phyloP scores from a whole-genome alignment of 2,329 filamentous ascomycete genomes.

The Curvularia sp. region DNA sequence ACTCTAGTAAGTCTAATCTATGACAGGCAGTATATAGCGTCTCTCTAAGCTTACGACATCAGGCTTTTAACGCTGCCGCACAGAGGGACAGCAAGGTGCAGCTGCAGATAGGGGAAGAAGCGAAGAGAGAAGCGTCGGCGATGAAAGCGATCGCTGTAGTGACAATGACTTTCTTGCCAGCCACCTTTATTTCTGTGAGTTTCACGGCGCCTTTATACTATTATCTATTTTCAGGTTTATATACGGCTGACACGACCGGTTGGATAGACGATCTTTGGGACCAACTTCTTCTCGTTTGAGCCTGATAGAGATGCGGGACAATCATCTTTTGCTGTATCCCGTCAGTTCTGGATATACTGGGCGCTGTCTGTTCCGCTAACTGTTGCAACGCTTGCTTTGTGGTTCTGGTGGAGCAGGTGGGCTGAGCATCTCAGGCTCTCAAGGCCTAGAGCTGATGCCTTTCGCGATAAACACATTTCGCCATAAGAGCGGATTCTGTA shows the following conservation, averaged over 20 bases:
- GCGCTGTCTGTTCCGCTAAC: slow-evolving; percentile 23
- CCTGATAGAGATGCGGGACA: not conserved
- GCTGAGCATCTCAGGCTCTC: not conserved
- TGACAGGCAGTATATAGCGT: not conserved
- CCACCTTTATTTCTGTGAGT: slow-evolving; percentile 32
- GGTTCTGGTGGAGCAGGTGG: slow-evolving; percentile 23
- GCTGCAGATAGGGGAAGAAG: slow-evolving; percentile 28
- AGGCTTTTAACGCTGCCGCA: slow-evolving; percentile 27
- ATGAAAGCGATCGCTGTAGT: slow-evolving; percentile 36
- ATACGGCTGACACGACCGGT: not conserved
- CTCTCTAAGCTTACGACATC: slow-evolving; percentile 10
- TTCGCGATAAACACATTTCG: not conserved
- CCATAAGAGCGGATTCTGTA: not conserved
- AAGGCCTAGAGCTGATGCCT: not conserved
- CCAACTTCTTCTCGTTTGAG: slow-evolving; percentile 23
- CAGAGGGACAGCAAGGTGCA: slow-evolving; percentile 29
- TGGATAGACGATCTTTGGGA: slow-evolving; percentile 23
- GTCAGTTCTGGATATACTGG: slow-evolving; percentile 30
- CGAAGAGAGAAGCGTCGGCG: slow-evolving; percentile 27
- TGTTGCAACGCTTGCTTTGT: slow-evolving; percentile 23
- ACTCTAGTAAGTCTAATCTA: slow-evolving; percentile 23
- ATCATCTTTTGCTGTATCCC: slow-evolving; percentile 11
- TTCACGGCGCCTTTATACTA: not conserved
- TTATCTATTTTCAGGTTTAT: not conserved
- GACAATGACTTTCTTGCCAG: slow-evolving; percentile 34